Conservation (phyloP, 2,329 filamentous ascomycete genomes). For the Sphaerulina populicola region DNA sequence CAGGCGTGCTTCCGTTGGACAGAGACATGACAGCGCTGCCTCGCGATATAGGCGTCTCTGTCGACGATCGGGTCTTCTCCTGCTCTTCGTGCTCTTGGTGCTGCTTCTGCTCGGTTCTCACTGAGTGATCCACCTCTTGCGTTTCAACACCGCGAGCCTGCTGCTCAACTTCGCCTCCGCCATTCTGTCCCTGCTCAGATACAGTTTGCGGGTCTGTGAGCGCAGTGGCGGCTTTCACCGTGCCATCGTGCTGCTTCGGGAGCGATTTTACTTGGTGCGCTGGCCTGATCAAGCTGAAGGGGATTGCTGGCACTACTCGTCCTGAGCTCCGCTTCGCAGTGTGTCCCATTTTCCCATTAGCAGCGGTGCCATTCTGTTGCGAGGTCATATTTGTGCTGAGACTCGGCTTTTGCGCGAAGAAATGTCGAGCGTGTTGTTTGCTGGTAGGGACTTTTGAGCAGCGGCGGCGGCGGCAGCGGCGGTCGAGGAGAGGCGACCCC, state of each 20-base stretch:
- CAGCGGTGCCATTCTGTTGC: conserved; percentile 11
- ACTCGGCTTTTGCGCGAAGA: neutral
- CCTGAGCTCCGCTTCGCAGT: conserved; percentile 16
- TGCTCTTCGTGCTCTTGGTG: conserved; percentile 1
- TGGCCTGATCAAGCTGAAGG: conserved; percentile 26
- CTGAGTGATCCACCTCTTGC: neutral
- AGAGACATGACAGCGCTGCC: conserved; percentile 16
- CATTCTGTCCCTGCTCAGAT: conserved; percentile 9
- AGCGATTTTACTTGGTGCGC: conserved; percentile 15
- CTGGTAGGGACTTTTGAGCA: neutral
- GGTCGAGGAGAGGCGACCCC: conserved; percentile 5
- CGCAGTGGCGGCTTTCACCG: conserved; percentile 5
- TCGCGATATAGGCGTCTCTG: conserved; percentile 15
- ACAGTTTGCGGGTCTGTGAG: neutral
- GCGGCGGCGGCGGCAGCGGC: neutral
- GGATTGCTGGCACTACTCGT: conserved; percentile 30
- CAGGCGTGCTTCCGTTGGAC: conserved; percentile 15
- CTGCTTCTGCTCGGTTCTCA: neutral
- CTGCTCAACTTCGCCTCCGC: neutral
- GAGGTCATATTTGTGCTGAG: conserved; percentile 18
- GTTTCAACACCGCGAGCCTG: neutral
- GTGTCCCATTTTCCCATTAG: conserved; percentile 12
- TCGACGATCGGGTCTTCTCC: conserved; percentile 1
- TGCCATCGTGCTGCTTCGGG: conserved; percentile 6
- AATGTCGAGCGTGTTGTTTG: neutral